phyloP scores from a whole-genome alignment of 208 protist species.

The Trypanosoma vivax region DNA sequence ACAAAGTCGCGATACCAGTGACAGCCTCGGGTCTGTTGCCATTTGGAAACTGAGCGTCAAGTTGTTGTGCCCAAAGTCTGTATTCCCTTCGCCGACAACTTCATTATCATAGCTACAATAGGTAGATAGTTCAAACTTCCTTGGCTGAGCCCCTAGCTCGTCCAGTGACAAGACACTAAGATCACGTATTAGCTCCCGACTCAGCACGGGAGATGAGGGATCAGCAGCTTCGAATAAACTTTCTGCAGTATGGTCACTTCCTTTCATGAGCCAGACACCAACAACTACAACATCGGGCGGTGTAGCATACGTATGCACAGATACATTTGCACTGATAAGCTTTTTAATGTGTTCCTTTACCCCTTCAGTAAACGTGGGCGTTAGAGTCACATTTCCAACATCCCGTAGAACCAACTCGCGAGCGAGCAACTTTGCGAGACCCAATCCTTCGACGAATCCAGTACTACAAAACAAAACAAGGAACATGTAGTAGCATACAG shows the following conservation, averaged over 20 bases:
- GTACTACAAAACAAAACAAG: constrained; percentile 6
- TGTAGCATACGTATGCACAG: constrained; percentile 8
- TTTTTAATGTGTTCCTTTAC: constrained; percentile 23
- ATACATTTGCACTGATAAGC: constrained; percentile 15
- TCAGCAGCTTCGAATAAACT: too few species aligned
- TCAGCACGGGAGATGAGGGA: too few species aligned
- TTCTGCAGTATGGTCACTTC: too few species aligned
- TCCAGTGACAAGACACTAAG: constrained; percentile 34
- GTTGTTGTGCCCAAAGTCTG: constrained; percentile 15
- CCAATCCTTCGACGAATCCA: neutral
- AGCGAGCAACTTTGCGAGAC: constrained; percentile 24
- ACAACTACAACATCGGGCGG: constrained; percentile 34
- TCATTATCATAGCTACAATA: constrained; percentile 26
- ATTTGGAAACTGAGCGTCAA: constrained; percentile 11
- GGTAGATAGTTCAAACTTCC: constrained; percentile 24
- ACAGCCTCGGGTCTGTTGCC: neutral
- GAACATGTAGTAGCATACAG: constrained; percentile 13
- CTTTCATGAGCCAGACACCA: constrained; percentile 32
- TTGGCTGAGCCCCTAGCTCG: constrained; percentile 36
- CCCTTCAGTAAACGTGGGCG: constrained; percentile 12
- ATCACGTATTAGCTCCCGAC: constrained; percentile 7
- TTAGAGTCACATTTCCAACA: constrained; percentile 23
- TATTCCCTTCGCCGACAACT: neutral
- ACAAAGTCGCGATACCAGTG: constrained; percentile 5
- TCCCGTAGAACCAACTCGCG: constrained; percentile 32